Base-by-base conservation (phyloP, 306 rosid species). In the Cucurbita maxima region DNA sequence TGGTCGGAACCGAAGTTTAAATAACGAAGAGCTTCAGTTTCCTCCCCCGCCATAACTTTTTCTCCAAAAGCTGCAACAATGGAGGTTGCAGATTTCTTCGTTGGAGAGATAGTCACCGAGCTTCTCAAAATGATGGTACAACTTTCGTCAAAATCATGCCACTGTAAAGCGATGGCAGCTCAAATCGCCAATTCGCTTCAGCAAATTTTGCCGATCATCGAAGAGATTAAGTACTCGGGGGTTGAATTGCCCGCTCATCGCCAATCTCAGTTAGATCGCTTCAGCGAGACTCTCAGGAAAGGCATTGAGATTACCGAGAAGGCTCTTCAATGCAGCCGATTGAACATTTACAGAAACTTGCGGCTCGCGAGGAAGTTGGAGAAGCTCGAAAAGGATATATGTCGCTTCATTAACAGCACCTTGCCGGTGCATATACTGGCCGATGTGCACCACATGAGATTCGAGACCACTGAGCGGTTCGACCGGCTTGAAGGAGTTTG, bases 201-300 rank as follows among this genome's bases (percentile, higher is more conserved):
- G 0, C 76, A 84, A 13, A 77, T 88, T 59, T 75, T 76, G 10
- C 96, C 96, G 0, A 86, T 81, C 11, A 85, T 94, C 47, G 71
- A 83, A 22, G 97, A 90, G 45, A 89, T 94, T 81, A 94, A 89
- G 40, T 88, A 83, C 87, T 83, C 92, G 8, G 98, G 98, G 72
- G 87, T 87, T 0, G 98, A 94, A 76, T 81, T 94, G 8, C 57
- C 92, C 3, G 79, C 78, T 3, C 1, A 4, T 5, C 90, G 96
- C 0, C 97, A 90, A 62, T 77, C 8, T 4, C 96, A 89, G 77
- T 88, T 94, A 37, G 82, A 87, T 18, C 87, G 86, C 9, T 34
- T 94, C 78, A 90, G 95, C 3, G 86, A 84, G 81, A 71, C 75
- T 25, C 91, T 94, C 61, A 81, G 75, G 0, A 72, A 78, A 0